Evolutionary conservation across 140 eudicot genomes (phyloP).

Genomic region (Bidens hawaiensis): DNA sequence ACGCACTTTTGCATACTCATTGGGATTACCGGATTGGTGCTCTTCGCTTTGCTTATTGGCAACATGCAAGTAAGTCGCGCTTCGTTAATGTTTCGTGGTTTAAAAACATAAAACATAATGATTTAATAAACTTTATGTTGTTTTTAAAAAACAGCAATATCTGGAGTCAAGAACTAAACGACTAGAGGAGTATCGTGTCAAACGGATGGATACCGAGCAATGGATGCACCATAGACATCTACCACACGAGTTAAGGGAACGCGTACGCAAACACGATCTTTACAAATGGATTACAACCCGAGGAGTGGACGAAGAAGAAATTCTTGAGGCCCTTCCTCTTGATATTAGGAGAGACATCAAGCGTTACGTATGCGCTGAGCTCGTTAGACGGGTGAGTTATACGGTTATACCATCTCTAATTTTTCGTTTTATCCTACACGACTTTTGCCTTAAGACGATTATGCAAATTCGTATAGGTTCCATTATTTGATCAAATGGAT

Average conservation of each 20-base stretch:
- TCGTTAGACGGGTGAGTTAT: slow-evolving; percentile 65
- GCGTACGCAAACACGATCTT: slow-evolving; percentile 61
- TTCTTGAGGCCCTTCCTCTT: slow-evolving; percentile 55
- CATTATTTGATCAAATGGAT: slow-evolving; percentile 75
- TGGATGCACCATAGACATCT: slow-evolving; percentile 93
- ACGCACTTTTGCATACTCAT: slow-evolving; percentile 53
- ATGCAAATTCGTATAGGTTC: slow-evolving; percentile 43
- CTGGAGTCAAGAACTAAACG: slow-evolving; percentile 71
- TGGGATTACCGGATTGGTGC: slow-evolving; percentile 63
- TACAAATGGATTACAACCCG: slow-evolving; percentile 81
- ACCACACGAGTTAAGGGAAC: slow-evolving; percentile 57
- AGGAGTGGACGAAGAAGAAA: slow-evolving; percentile 78
- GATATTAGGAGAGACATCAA: slow-evolving; percentile 82
- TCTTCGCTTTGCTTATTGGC: slow-evolving; percentile 81
- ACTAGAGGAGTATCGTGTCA: slow-evolving; percentile 82
- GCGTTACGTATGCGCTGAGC: slow-evolving; percentile 76
- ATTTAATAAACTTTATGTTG: neutral
- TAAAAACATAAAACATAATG: neutral
- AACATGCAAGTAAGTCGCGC: slow-evolving; percentile 77
- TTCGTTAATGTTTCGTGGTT: neutral
- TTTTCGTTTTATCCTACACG: neutral
- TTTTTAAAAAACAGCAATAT: slow-evolving; percentile 49
- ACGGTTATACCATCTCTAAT: neutral
- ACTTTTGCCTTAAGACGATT: neutral
- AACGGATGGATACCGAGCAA: slow-evolving; percentile 76